Percentiles rank a stretch among this genome's conserved stretches.
Conservation (phyloP, 495 filamentous ascomycete genomes). For the Aspergillus biplanus region DNA sequence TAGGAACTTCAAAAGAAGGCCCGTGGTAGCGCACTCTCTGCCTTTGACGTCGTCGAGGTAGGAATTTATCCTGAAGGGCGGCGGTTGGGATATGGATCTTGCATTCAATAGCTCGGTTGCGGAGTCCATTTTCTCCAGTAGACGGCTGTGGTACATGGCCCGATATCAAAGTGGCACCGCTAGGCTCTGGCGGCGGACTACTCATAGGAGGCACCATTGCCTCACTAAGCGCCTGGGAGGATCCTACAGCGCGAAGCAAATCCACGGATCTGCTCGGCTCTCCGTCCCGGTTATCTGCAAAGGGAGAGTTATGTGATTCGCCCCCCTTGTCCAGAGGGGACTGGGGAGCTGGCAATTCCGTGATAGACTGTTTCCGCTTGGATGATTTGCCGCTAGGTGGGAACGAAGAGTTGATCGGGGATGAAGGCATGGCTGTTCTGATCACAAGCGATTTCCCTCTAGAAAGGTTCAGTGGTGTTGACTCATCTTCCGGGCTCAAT, state of each 20-base stretch:
- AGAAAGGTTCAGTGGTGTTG: constrained; percentile 60
- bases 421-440: constrained; percentile 26
- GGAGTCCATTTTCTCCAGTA: constrained; percentile 22
- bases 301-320: constrained; percentile 28
- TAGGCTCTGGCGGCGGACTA: constrained; percentile 31
- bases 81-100: constrained; percentile 50
- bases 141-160: constrained; percentile 29
- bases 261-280: constrained; percentile 8
- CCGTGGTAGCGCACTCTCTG: constrained; percentile 28
- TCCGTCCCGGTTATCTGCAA: not conserved
- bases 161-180: constrained; percentile 23
- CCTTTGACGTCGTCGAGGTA: constrained; percentile 48
- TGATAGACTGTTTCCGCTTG: constrained; percentile 40
- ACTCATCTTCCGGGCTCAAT: constrained; percentile 67
- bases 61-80: constrained; percentile 49
- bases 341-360: constrained; percentile 29
- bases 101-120: constrained; percentile 25
- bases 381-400: constrained; percentile 37
- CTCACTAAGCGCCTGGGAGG: constrained; percentile 47
- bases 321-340: constrained; percentile 28
- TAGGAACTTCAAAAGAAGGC: constrained; percentile 27
- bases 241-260: constrained; percentile 22
- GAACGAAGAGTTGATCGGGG: constrained; percentile 25
- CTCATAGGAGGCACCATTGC: constrained; percentile 58
- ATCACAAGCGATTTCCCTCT: constrained; percentile 37